A percentile compares a stretch with the other conserved stretches of the same genome.
Evolutionary conservation across 1,284 basidiomycete species (phyloP).

Genomic region (Leccinum pallidistipes): DNA sequence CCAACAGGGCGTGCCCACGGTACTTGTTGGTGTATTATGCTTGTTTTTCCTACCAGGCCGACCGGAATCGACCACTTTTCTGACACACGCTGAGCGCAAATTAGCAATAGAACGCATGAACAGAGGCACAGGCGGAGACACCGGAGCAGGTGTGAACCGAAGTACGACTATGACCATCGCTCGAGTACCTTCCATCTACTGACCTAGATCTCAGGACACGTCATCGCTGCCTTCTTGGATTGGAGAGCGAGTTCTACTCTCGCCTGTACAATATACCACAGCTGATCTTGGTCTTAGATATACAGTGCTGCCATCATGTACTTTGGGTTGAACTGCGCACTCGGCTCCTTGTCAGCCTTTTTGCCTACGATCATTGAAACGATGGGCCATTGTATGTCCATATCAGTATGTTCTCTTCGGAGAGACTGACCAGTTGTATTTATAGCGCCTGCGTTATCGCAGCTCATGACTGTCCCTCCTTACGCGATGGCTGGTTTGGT

Average conservation of each 20-base stretch:
- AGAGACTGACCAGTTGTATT: neutral
- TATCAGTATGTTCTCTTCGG: neutral
- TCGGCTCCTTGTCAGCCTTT: conserved; percentile 82
- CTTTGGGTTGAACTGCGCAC: conserved; percentile 77
- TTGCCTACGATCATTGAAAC: conserved; percentile 81
- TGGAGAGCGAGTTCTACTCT: conserved; percentile 54
- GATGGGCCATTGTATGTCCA: conserved; percentile 55
- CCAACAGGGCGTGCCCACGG: conserved; percentile 58
- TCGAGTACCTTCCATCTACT: neutral
- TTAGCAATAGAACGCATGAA: conserved; percentile 77
- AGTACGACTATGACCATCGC: conserved; percentile 38
- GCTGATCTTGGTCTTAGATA: conserved; percentile 40
- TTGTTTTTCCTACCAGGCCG: conserved; percentile 71
- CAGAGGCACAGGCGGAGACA: conserved; percentile 63
- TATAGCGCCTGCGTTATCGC: conserved; percentile 53
- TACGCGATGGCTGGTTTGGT: conserved; percentile 73
- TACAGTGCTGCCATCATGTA: conserved; percentile 68
- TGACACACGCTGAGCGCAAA: conserved; percentile 71
- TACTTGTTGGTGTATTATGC: conserved; percentile 68
- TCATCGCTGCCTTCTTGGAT: conserved; percentile 65
- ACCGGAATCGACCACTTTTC: conserved; percentile 72
- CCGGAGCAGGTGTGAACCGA: conserved; percentile 65
- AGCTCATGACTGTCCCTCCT: conserved; percentile 79
- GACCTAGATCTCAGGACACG: conserved; percentile 45
- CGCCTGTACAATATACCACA: neutral